These are phyloP conservation scores for Shiraia sp. DNA, from an alignment of 2,329 filamentous ascomycete species.

Conservation along the genomic window DNA sequence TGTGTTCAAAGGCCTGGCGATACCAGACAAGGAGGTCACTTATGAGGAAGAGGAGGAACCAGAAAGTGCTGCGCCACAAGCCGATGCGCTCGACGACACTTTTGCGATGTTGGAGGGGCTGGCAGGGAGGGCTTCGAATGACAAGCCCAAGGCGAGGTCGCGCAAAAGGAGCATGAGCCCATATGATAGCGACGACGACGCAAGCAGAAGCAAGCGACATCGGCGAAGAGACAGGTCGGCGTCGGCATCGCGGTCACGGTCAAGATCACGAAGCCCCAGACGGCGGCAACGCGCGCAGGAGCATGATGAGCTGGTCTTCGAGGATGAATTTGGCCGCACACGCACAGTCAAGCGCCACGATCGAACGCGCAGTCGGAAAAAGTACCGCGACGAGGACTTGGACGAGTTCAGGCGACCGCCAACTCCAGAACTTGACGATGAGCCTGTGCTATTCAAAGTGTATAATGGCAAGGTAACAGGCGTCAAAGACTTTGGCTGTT, in stretches of 20 bases:
- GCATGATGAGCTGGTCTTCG: conserved; percentile 58
- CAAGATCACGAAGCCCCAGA: conserved; percentile 56
- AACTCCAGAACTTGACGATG: conserved; percentile 76
- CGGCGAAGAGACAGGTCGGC: conserved; percentile 51
- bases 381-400: conserved; percentile 49
- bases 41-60: conserved; percentile 54
- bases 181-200: conserved; percentile 49
- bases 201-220: conserved; percentile 48
- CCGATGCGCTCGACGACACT: conserved; percentile 85
- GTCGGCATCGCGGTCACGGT: conserved; percentile 50
- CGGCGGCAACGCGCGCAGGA: conserved; percentile 43
- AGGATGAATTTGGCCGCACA: conserved; percentile 63
- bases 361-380: conserved; percentile 46
- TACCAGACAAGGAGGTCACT: conserved; percentile 74
- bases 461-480: conserved; percentile 91
- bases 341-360: conserved; percentile 46
- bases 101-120: conserved; percentile 88
- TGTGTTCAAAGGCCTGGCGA: conserved; percentile 86
- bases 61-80: conserved; percentile 46
- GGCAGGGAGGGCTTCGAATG: conserved; percentile 54
- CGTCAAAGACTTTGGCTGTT: conserved; percentile 93
- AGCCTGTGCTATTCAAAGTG: conserved; percentile 80
- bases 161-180: conserved; percentile 66
- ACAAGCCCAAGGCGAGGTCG: conserved; percentile 51
- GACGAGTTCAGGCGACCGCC: conserved; percentile 69